Evolutionary conservation across 2,329 filamentous ascomycete genomes (phyloP), one percentile per base, ranked within the genome.

Genomic region (Colletotrichum godetiae): DNA sequence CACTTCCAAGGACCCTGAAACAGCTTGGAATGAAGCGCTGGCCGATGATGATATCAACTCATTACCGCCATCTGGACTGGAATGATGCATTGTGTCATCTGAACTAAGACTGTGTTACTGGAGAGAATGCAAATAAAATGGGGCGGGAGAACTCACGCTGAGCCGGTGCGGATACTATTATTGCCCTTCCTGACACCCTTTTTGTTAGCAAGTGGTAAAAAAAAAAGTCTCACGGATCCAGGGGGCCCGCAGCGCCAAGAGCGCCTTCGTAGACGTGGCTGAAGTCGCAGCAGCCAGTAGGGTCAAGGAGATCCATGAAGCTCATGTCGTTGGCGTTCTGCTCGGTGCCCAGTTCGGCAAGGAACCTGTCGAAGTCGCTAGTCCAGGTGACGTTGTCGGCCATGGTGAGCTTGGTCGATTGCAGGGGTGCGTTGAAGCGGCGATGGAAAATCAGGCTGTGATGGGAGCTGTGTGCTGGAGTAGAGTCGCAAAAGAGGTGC

Each of bases 201-300:
- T 27, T 27, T 27, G 27, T 27, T 27, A 27, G 27, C 27, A 77
- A 71, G 4, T 61, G 56, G 19, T 75, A 78, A 80, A 81, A 79
- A 79, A 80, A 79, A 80, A 79, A 76, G 31, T 58, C 61, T 80
- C 76, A 80, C 79, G 62, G 53, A 73, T 79, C 75, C 64, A 56
- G 46, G 31, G 64, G 12, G 3, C 42, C 60, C 66, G 68, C 71
- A 77, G 74, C 72, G 67, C 71, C 76, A 52, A n/a, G 67, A 33
- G 35, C 15, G 15, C n/a, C n/a, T 22, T 53, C 27, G n/a, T 3
- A 42, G 11, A 62, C 59, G 49, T 59, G 60, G 53, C 37, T 27
- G 10, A 66, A 72, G 3, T 69, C 67, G 37, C 33, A 57, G 27
- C 73, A 74, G 3, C 76, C 76, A 78, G 74, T 75, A 22, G 60